phyloP scores from a whole-genome alignment of 768 basidiomycete genomes.

The Boletus insuetus region DNA sequence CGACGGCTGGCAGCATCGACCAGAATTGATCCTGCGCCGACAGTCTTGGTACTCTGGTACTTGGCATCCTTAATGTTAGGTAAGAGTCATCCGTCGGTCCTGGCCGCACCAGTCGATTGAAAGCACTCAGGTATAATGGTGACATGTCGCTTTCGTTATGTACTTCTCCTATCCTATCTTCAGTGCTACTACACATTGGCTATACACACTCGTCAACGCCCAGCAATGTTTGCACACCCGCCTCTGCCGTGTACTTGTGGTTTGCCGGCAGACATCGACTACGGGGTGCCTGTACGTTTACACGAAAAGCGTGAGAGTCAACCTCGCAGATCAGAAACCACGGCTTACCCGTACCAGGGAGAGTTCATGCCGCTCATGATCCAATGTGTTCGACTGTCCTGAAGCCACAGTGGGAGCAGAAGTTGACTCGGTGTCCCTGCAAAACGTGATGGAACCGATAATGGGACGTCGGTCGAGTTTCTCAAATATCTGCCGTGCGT shows the following conservation, averaged over 20 bases:
- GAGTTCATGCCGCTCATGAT: background rate
- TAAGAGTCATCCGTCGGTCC: too few species aligned
- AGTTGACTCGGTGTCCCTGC: conserved; percentile 1
- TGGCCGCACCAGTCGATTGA: background rate
- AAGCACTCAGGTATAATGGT: background rate
- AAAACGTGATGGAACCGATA: conserved; percentile 3
- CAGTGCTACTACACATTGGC: background rate
- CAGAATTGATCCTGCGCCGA: too few species aligned
- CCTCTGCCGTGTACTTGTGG: background rate
- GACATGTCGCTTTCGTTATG: background rate
- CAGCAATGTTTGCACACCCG: conserved; percentile 9
- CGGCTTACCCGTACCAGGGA: background rate
- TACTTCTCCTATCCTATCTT: background rate
- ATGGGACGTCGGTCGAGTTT: conserved; percentile 9
- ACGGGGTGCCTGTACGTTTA: background rate
- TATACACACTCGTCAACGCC: background rate
- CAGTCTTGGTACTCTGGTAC: too few species aligned
- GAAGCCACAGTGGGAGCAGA: background rate
- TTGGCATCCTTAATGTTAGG: too few species aligned
- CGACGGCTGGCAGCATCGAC: too few species aligned
- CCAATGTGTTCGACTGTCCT: background rate
- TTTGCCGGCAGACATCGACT: background rate
- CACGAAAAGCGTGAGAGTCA: too few species aligned
- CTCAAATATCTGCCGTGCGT: conserved; percentile 22
- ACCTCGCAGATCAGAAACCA: too few species aligned